Evolutionary conservation across 2,329 filamentous ascomycete species (phyloP), one percentile per base, ranked within the genome.

Genomic region (Colletotrichum liaoningense): DNA sequence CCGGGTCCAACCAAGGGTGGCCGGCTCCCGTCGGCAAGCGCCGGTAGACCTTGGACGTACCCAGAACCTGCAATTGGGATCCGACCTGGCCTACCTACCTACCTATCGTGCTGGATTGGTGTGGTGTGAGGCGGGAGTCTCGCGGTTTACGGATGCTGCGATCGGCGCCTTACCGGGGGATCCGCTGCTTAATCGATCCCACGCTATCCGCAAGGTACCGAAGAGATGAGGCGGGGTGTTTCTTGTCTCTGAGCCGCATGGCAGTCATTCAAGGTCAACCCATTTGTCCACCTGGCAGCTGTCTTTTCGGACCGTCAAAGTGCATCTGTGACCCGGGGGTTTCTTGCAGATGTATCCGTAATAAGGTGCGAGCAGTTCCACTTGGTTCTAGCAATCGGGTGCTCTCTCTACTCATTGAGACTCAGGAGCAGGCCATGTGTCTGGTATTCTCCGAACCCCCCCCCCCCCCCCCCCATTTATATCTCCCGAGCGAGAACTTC

Each of bases 121-220:
- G 59, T 46, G 38, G 28, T 33, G 9, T 52, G 30, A 30, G 22
- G 22, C 55, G 35, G 33, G 42, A 49, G 19, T 49, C 38, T 42
- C 38, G 6, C 16, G 16, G 16, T 42, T 19, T 42, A 42, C 38
- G 16, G 42, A n/a, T 49, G 42, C 42, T 42, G 11, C 33, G n/a
- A 19, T n/a, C 55, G 28, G 26, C 30, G 33, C 19, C 57, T 22
- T 33, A 63, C 8, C 42, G 60, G 46, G 24, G 8, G 16, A 6
- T 52, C 56, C 42, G 30, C 68, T 22, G 38, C 54, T 58, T 14
- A 12, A 67, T 69, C 52, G 35, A 69, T 69, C 28, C 14, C 58
- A 60, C 22, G 26, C 28, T 7, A 55, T 26, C 67, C 11, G 30
- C 16, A 24, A 66, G 55, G 30, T 70, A 49, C 42, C 19, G 19